These are phyloP conservation scores for Coffea canephora DNA, from an alignment of 257 asterid species.

Conservation along the genomic window DNA sequence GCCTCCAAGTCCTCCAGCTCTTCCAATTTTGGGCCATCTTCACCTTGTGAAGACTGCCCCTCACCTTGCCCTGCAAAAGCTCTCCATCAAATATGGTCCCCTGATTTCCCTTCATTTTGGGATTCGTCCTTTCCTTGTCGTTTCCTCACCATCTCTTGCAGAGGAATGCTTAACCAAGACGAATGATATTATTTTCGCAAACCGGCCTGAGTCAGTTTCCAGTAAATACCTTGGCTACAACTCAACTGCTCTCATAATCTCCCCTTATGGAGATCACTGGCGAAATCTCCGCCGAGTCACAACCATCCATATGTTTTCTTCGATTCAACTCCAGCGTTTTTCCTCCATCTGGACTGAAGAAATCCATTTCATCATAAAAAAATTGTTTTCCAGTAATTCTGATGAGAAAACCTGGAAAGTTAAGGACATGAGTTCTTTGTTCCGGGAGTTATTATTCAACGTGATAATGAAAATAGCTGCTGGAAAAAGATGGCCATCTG, in stretches of 20 bases:
- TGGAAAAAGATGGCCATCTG: slow-evolving; percentile 41
- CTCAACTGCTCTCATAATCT: slow-evolving; percentile 43
- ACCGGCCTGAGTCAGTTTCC: slow-evolving; percentile 39
- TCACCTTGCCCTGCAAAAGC: slow-evolving; percentile 37
- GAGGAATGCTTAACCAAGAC: slow-evolving; percentile 47
- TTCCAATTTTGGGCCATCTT: slow-evolving; percentile 58
- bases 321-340: slow-evolving; percentile 31
- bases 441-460: slow-evolving; percentile 39
- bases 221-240: slow-evolving; percentile 38
- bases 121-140: slow-evolving; percentile 23
- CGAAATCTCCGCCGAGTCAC: slow-evolving; percentile 50
- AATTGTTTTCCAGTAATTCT: slow-evolving; percentile 16
- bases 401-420: slow-evolving; percentile 7
- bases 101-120: slow-evolving; percentile 45
- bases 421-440: slow-evolving; percentile 32
- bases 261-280: slow-evolving; percentile 52
- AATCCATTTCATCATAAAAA: slow-evolving; percentile 22
- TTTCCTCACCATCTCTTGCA: slow-evolving; percentile 43
- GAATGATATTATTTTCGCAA: slow-evolving; percentile 45
- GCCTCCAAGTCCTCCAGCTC: slow-evolving; percentile 52
- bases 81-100: slow-evolving; percentile 42
- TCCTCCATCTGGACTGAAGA: slow-evolving; percentile 31
- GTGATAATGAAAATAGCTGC: slow-evolving; percentile 31
- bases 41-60: slow-evolving; percentile 42
- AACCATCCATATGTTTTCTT: slow-evolving; percentile 37